A percentile compares a stretch with the other conserved stretches of the same genome.
Evolutionary conservation across 306 rosid genomes (phyloP).

Genomic region (Delonix regia): DNA sequence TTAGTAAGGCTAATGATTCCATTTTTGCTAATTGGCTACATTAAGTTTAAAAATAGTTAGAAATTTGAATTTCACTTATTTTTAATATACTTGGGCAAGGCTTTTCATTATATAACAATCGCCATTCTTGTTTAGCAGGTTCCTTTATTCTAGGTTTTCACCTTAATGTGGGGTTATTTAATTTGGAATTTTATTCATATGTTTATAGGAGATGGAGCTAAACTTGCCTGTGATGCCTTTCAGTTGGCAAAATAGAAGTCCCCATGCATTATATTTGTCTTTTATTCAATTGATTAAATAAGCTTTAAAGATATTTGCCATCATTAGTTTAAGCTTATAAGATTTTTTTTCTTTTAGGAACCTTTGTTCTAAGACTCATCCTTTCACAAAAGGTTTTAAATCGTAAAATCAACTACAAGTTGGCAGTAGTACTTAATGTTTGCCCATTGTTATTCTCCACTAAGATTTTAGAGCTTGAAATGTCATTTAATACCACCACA

Average conservation of each 20-base stretch:
- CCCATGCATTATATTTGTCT: conserved; percentile 69
- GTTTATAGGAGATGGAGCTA: conserved; percentile 84
- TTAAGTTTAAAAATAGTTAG: background rate
- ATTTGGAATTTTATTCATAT: conserved; percentile 42
- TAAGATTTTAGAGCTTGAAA: background rate
- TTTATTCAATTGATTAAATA: background rate
- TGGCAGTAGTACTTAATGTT: conserved; percentile 3
- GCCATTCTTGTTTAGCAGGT: background rate
- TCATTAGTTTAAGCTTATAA: background rate
- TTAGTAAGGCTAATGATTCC: background rate
- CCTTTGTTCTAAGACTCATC: background rate
- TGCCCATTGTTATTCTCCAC: background rate
- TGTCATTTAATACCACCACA: conserved; percentile 18
- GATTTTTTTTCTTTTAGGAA: background rate
- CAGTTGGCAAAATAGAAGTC: conserved; percentile 83
- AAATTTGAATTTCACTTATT: background rate
- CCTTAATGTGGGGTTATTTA: conserved; percentile 5
- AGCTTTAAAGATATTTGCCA: background rate
- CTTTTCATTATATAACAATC: background rate
- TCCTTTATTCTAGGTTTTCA: background rate
- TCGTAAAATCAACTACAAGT: background rate
- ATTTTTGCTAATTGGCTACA: conserved; percentile 1
- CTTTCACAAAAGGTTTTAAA: background rate
- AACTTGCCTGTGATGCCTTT: conserved; percentile 80
- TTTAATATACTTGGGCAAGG: background rate